Evolutionary conservation across 2,329 filamentous ascomycete species (phyloP), one percentile per base, ranked within the genome.

Genomic region (Trichoderma asperellum): DNA sequence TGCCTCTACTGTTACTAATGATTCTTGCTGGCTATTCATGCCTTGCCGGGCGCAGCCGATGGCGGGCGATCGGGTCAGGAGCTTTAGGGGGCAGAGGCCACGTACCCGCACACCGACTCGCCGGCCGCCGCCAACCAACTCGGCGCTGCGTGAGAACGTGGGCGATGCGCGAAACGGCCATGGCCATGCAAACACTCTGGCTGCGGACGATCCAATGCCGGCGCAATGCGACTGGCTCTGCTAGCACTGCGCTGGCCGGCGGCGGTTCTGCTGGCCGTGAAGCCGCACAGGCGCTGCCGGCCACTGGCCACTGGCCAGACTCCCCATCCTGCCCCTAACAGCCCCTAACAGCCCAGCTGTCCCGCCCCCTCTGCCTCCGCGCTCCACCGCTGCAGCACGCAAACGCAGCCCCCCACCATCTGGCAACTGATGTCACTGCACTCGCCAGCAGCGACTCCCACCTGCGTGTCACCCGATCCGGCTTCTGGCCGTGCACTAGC

Each of bases 381-480:
- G 57, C 57, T 35, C 57, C 57, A 56, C 64, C 43, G n/a, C 52
- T 29, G 56, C 63, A 59, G 55, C 35, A 49, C 53, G 40, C 40
- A 64, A 63, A 32, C 24, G 24, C n/a, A 40, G 37, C 43, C 63
- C 63, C 53, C 53, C 61, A 64, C 63, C 37, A 66, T 67, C 63
- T 59, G 63, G 40, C 63, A 55, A 43, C 40, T 62, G 59, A 62
- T 62, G 59, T 62, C 59, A 62, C 59, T 47, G 14, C 59, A 34
- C 43, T 37, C 24, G 16, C 24, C 35, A 37, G 35, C 35, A 49
- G 47, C 24, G 21, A 29, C 52, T 37, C 24, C 58, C 16, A 62
- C 40, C 49, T 68, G 66, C 66, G 57, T 62, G 58, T 69, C 59
- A 69, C 60, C 67, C 65, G 40, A 68, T 53, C 65, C 59, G 65